These are phyloP conservation scores for Xylaria sp. DNA, from an alignment of 2,329 filamentous ascomycete genomes.

Conservation along the genomic window DNA sequence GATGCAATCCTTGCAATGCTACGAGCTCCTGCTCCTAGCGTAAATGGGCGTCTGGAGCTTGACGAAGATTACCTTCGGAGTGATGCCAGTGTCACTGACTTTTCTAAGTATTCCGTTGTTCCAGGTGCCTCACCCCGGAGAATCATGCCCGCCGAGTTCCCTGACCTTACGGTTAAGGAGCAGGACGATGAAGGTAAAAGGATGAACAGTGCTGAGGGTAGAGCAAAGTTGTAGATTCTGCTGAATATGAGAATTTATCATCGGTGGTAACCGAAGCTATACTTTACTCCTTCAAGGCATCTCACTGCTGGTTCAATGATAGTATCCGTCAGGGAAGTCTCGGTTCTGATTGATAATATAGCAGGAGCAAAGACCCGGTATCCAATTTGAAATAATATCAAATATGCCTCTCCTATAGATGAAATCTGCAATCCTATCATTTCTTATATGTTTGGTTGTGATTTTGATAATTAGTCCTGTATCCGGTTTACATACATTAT, in stretches of 20 bases:
- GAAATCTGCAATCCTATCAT: too few relatives aligned
- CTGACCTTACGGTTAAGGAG: constrained; percentile 76
- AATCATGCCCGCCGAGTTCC: constrained; percentile 80
- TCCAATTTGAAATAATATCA: too few relatives aligned
- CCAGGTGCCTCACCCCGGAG: constrained; percentile 64
- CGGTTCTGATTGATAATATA: too few relatives aligned
- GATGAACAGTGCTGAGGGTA: constrained; percentile 68
- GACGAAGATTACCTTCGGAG: constrained; percentile 84
- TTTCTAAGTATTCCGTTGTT: constrained; percentile 74
- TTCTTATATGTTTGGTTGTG: too few relatives aligned
- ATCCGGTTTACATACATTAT: too few relatives aligned
- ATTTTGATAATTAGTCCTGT: too few relatives aligned
- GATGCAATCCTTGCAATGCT: constrained; percentile 82
- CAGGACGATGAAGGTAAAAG: constrained; percentile 82
- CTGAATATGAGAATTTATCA: not conserved
- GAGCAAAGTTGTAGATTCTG: constrained; percentile 52
- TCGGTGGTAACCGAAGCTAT: too few relatives aligned
- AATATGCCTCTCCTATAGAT: too few relatives aligned
- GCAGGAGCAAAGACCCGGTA: too few relatives aligned
- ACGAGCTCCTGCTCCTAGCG: constrained; percentile 62
- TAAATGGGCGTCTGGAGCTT: constrained; percentile 78
- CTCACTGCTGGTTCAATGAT: too few relatives aligned
- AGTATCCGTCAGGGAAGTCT: too few relatives aligned
- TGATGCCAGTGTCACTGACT: constrained; percentile 73
- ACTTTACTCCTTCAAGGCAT: too few relatives aligned